Evolutionary conservation across 495 filamentous ascomycete species (phyloP), one percentile per base, ranked within the genome.

Genomic region (Haplographium delicatum): DNA sequence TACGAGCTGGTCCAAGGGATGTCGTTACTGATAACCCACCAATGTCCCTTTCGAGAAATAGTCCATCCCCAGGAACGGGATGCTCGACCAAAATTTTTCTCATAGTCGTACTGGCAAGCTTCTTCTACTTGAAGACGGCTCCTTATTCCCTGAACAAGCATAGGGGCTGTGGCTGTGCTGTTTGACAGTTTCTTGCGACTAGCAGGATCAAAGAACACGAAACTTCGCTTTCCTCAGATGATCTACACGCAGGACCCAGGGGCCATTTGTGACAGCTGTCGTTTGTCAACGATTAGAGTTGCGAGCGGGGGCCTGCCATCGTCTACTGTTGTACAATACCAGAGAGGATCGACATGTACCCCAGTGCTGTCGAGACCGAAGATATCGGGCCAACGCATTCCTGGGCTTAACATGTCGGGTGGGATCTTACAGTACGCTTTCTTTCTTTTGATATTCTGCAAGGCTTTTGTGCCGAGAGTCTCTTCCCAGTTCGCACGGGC

Each of bases 141-240:
- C n/a, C n/a, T n/a, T n/a, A n/a, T n/a, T n/a, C n/a, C n/a, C n/a
- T n/a, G n/a, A n/a, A n/a, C 33, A 35, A 8, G 33, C 8, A 39
- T 19, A 10, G 13, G n/a, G 35, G 15, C 22, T 39, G 35, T 39
- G 35, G 35, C 35, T 19, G 35, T 39, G 35, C 16, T 39, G 35
- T 39, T 39, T 39, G 35, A 19, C 35, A 19, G 35, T 39, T 39
- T 19, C n/a, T n/a, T n/a, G 35, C 15, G 35, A 39, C 15, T 3
- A 19, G 35, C 16, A 39, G 10, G 7, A 19, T 20, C 11, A 15
- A 4, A 39, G 22, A 19, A 4, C 9, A 19, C 35, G 35, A 39
- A 39, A 39, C 35, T 19, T 39, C 35, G 35, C 35, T 11, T 39
- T 39, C 35, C 35, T 39, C 35, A 39, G 22, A 39, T 20, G 35